Evolutionary conservation across 495 filamentous ascomycete species (phyloP).

Genomic region (Glutinoglossum americanum): DNA sequence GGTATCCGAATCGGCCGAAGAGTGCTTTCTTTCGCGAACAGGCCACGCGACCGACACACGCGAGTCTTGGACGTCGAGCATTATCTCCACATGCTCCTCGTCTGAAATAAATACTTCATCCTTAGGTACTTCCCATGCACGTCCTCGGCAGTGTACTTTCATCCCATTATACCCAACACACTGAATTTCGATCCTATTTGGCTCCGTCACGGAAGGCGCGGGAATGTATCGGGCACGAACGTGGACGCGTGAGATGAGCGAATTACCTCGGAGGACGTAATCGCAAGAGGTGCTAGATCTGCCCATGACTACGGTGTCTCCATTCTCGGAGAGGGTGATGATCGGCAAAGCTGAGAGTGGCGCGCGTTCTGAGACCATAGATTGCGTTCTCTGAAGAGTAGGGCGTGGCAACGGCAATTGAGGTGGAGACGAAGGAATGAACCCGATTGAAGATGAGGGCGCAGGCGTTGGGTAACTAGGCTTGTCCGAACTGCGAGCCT

Average conservation of each 20-base stretch:
- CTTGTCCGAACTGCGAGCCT: slow-evolving; percentile 34
- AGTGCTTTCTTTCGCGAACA: slow-evolving; percentile 32
- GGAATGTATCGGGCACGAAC: slow-evolving; percentile 70
- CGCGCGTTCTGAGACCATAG: slow-evolving; percentile 58
- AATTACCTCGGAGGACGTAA: slow-evolving; percentile 68
- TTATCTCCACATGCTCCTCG: slow-evolving; percentile 74
- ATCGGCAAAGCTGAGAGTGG: slow-evolving; percentile 65
- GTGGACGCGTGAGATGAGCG: slow-evolving; percentile 73
- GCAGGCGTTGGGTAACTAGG: slow-evolving; percentile 71
- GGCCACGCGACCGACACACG: slow-evolving; percentile 83
- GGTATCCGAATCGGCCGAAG: slow-evolving; percentile 41
- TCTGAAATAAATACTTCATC: slow-evolving; percentile 80
- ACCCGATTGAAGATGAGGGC: slow-evolving; percentile 80
- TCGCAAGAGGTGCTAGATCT: slow-evolving; percentile 83
- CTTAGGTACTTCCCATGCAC: slow-evolving; percentile 66
- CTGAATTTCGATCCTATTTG: slow-evolving; percentile 56
- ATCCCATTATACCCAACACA: slow-evolving; percentile 93
- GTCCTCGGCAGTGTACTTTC: slow-evolving; percentile 79
- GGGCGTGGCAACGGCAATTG: slow-evolving; percentile 27
- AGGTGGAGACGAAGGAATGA: slow-evolving; percentile 74
- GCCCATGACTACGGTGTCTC: slow-evolving; percentile 67
- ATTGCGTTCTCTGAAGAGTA: slow-evolving; percentile 34
- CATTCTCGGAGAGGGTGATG: slow-evolving; percentile 60
- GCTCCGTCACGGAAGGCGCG: slow-evolving; percentile 24
- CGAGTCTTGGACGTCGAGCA: slow-evolving; percentile 87